Conservation (phyloP, 805 yeast genomes). For the Lachancea dasiensis region DNA sequence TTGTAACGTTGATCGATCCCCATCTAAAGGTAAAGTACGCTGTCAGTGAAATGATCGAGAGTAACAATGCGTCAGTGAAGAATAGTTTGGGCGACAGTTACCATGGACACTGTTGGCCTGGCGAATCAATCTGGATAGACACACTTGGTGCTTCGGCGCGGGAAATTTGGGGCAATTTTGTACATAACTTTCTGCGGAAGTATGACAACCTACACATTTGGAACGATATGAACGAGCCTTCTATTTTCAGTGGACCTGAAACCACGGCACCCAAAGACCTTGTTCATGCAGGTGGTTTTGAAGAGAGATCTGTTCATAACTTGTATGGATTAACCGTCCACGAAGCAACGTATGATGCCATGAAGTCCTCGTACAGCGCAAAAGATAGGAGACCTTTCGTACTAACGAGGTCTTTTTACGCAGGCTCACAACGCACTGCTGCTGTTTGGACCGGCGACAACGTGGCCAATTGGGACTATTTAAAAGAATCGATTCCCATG, state of each 20-base stretch:
- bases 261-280: slow-evolving; percentile 81
- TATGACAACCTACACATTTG: slow-evolving; percentile 73
- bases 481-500: slow-evolving; percentile 81
- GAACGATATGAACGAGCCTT: slow-evolving; percentile 99
- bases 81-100: slow-evolving; percentile 44
- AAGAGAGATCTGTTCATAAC: slow-evolving; percentile 89
- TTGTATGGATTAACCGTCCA: slow-evolving; percentile 74
- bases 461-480: slow-evolving; percentile 85
- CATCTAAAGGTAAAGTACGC: slow-evolving; percentile 72
- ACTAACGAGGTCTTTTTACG: slow-evolving; percentile 76
- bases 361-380: slow-evolving; percentile 44
- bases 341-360: slow-evolving; percentile 68
- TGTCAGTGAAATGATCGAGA: slow-evolving; percentile 49
- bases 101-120: slow-evolving; percentile 97
- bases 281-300: slow-evolving; percentile 74
- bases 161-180: slow-evolving; percentile 54
- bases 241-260: slow-evolving; percentile 92
- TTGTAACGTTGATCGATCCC: slow-evolving; percentile 86
- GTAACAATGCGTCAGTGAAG: slow-evolving; percentile 42
- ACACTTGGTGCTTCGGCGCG: slow-evolving; percentile 61
- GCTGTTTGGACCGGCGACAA: slow-evolving; percentile 99
- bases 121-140: slow-evolving; percentile 91
- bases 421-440: slow-evolving; percentile 87
- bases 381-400: slow-evolving; percentile 70
- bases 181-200: slow-evolving; percentile 41